Evolutionary conservation across 805 yeast genomes (phyloP).

Genomic region (Cephaloascus albidus): DNA sequence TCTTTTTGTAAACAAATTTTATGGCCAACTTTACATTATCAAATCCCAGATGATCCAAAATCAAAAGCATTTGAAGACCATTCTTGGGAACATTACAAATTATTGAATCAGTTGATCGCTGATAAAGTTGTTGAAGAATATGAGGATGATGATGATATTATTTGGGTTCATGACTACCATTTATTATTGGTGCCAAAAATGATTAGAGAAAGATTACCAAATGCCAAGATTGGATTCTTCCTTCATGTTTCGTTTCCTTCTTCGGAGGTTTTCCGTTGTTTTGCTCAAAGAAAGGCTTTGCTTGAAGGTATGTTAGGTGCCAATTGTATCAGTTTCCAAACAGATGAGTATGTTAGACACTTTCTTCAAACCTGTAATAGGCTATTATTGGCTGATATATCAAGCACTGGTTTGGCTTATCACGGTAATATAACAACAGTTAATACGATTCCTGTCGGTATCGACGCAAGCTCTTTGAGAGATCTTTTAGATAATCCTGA

Average conservation of each 20-base stretch:
- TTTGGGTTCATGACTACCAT: slow-evolving; percentile 96
- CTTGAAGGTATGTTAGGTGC: slow-evolving; percentile 85
- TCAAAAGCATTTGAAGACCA: slow-evolving; percentile 93
- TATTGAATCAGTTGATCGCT: slow-evolving; percentile 72
- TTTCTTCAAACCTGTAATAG: slow-evolving; percentile 86
- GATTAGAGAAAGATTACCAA: slow-evolving; percentile 67
- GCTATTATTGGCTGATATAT: slow-evolving; percentile 75
- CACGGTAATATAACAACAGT: slow-evolving; percentile 50
- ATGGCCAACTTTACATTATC: slow-evolving; percentile 94
- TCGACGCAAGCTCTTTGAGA: slow-evolving; percentile 55
- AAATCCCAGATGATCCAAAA: slow-evolving; percentile 90
- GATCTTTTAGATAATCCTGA: slow-evolving; percentile 33
- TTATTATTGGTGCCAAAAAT: slow-evolving; percentile 76
- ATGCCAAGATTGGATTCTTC: slow-evolving; percentile 85
- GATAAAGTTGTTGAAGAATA: slow-evolving; percentile 61
- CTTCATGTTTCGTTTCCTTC: slow-evolving; percentile 94
- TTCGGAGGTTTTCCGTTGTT: slow-evolving; percentile 87
- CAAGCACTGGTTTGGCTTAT: slow-evolving; percentile 48
- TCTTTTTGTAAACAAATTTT: slow-evolving; percentile 89
- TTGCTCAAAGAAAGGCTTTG: slow-evolving; percentile 75
- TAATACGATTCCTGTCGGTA: slow-evolving; percentile 65
- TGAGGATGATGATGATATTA: slow-evolving; percentile 57
- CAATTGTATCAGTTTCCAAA: slow-evolving; percentile 81
- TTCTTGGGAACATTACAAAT: slow-evolving; percentile 80
- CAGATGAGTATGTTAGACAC: slow-evolving; percentile 88